Evolutionary conservation across 2,329 filamentous ascomycete genomes (phyloP).

Genomic region (Alternaria gansuensis): DNA sequence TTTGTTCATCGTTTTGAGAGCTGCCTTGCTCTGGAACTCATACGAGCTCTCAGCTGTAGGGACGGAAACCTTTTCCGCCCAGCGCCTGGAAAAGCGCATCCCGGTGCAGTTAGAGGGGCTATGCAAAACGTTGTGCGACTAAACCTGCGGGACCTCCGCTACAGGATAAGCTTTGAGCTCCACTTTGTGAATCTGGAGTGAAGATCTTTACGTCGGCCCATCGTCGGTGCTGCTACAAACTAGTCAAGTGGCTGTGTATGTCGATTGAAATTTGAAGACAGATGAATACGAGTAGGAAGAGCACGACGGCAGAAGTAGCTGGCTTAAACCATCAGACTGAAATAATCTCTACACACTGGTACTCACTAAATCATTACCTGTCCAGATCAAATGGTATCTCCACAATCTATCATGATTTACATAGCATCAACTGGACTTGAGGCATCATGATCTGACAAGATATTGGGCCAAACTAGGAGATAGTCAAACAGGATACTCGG

Average conservation of each 20-base stretch:
- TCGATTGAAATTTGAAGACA: not conserved
- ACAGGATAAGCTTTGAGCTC: not conserved
- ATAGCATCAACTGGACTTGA: not conserved
- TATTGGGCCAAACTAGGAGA: not conserved
- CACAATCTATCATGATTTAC: not conserved
- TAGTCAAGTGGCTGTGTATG: not conserved
- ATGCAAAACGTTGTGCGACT: conserved; percentile 2
- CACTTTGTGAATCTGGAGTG: conserved; percentile 6
- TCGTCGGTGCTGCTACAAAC: conserved; percentile 1
- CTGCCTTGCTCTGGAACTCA: not conserved
- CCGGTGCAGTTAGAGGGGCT: not conserved
- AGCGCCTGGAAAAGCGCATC: not conserved
- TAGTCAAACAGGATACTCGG: not conserved
- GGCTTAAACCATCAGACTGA: not conserved
- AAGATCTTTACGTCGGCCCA: not conserved
- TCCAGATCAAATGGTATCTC: not conserved
- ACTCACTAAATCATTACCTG: not conserved
- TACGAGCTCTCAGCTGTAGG: not conserved
- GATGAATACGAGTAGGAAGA: not conserved
- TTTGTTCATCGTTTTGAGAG: not conserved
- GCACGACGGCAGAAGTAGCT: not conserved
- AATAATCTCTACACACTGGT: not conserved
- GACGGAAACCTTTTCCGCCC: not conserved
- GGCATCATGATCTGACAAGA: not conserved
- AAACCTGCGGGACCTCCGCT: not conserved